Conservation (phyloP, 139 green algal genomes). For the Tetratostichococcus sp. region DNA sequence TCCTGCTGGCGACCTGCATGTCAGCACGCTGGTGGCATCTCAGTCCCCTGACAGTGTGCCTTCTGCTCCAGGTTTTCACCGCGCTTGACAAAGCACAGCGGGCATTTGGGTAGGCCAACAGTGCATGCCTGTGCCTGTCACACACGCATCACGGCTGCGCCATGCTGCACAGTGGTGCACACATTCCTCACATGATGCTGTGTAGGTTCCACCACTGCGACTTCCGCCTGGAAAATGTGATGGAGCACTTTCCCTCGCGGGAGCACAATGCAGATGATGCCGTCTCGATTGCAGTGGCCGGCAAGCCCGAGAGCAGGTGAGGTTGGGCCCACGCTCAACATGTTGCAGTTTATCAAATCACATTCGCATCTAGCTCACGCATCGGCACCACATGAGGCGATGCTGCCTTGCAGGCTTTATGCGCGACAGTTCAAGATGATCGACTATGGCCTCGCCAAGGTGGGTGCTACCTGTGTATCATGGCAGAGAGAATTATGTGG, state of each 20-base stretch:
- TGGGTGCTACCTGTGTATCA: too few species aligned
- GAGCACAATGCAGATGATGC: not conserved
- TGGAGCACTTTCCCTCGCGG: not conserved
- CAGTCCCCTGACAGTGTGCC: too few species aligned
- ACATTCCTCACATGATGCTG: too few species aligned
- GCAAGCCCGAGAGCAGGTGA: not conserved
- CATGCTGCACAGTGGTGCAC: too few species aligned
- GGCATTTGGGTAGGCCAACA: not conserved
- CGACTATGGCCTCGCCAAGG: not conserved
- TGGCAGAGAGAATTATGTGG: too few species aligned
- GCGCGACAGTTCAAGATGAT: not conserved
- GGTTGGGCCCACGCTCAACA: too few species aligned
- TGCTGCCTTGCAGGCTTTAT: not conserved
- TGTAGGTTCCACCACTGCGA: not conserved
- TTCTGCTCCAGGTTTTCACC: not conserved
- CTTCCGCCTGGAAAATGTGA: not conserved
- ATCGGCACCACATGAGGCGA: too few species aligned
- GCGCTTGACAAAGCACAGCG: not conserved
- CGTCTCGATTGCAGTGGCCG: not conserved
- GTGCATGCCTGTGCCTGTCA: not conserved
- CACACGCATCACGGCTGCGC: too few species aligned
- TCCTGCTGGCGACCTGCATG: too few species aligned
- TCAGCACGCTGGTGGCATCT: too few species aligned
- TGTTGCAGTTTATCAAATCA: too few species aligned
- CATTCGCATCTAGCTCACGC: too few species aligned